phyloP scores from a whole-genome alignment of 768 basidiomycete species.

The Boletus rubropictus region DNA sequence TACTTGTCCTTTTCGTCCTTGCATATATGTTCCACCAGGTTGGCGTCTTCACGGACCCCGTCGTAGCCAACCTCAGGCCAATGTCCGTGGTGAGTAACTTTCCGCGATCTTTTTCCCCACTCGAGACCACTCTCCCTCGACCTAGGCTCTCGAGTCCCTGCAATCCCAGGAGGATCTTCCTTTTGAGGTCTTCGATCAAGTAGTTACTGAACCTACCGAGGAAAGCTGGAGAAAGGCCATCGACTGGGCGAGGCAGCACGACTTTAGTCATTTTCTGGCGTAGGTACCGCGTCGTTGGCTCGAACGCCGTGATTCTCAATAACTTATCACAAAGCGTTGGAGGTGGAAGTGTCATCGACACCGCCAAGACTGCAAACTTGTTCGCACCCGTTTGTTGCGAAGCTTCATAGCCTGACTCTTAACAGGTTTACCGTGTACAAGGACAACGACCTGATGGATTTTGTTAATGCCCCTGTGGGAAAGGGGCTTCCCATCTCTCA shows the following conservation, averaged over 20 bases:
- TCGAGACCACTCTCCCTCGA: neutral
- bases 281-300: constrained; percentile 32
- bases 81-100: constrained; percentile 66
- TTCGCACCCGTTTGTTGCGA: constrained; percentile 30
- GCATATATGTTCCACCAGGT: constrained; percentile 48
- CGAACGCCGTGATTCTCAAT: neutral
- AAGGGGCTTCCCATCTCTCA: constrained; percentile 81
- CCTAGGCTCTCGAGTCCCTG: constrained; percentile 72
- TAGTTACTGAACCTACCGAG: constrained; percentile 89
- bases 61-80: constrained; percentile 72
- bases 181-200: constrained; percentile 77
- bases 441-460: constrained; percentile 90
- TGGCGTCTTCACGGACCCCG: constrained; percentile 89
- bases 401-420: neutral
- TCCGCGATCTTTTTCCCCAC: neutral
- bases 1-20: constrained; percentile 1
- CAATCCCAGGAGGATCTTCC: constrained; percentile 69
- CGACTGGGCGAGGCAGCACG: constrained; percentile 74
- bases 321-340: constrained; percentile 54
- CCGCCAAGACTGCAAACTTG: constrained; percentile 92
- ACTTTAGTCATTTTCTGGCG: constrained; percentile 94
- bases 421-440: constrained; percentile 82
- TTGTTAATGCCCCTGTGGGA: constrained; percentile 94
- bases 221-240: constrained; percentile 86
- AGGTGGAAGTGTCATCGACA: constrained; percentile 94